Conservation (phyloP, 768 basidiomycete species). For the Gloeostereum incarnatum region DNA sequence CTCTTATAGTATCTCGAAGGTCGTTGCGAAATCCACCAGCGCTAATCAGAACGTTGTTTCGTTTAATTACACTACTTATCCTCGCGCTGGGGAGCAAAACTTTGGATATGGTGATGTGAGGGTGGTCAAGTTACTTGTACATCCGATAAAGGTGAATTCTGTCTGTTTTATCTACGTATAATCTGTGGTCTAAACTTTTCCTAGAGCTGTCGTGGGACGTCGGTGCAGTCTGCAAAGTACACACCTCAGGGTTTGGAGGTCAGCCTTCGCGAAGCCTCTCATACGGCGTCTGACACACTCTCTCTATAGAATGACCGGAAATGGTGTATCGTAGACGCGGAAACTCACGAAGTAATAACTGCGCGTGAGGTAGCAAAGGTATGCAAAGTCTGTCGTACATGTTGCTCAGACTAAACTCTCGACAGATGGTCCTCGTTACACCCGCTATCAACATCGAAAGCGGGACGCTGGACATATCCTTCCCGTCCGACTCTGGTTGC, state of each 20-base stretch:
- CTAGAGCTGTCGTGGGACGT: constrained; percentile 66
- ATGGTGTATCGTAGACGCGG: constrained; percentile 60
- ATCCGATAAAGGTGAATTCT: constrained; percentile 54
- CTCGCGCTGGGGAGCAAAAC: too few species aligned
- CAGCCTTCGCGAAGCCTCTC: constrained; percentile 9
- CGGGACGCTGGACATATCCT: constrained; percentile 46
- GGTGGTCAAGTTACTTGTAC: constrained; percentile 51
- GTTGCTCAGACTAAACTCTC: not conserved
- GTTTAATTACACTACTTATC: too few species aligned
- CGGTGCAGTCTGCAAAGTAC: constrained; percentile 45
- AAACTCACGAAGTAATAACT: constrained; percentile 47
- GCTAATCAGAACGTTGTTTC: too few species aligned
- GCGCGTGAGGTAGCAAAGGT: constrained; percentile 60
- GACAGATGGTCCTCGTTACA: constrained; percentile 58
- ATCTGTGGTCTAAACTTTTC: not conserved
- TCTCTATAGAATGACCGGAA: constrained; percentile 51
- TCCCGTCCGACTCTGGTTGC: constrained; percentile 52
- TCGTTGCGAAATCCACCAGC: too few species aligned
- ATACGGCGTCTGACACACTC: not conserved
- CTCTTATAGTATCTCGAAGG: too few species aligned
- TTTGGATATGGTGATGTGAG: constrained; percentile 15
- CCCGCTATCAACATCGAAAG: constrained; percentile 38
- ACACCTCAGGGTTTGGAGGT: constrained; percentile 63
- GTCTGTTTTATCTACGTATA: constrained; percentile 2
- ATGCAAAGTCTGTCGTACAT: constrained; percentile 6